Base-by-base conservation (phyloP, 2,329 filamentous ascomycete genomes). In the Neobulgaria alba region DNA sequence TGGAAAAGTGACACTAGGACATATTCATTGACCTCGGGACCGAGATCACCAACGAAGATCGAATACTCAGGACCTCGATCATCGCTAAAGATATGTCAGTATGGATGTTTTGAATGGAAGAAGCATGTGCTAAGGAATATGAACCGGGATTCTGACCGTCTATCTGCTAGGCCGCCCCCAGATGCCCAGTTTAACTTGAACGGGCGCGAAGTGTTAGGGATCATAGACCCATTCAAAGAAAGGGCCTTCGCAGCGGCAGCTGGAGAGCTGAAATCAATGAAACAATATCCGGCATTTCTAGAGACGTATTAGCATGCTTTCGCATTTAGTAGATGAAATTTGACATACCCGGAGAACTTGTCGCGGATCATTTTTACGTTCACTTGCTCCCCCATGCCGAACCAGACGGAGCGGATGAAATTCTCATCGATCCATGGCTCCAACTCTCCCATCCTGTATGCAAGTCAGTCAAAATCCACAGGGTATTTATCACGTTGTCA, bases 181-280 rank as follows among this genome's bases (percentile, higher is more conserved):
- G 88, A 95, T 52, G 92, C 92, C 92, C 92, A 98, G 77, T 98
- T 98, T 46, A 98, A 79, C 75, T 96, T 96, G 77, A 98, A 98
- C 36, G 87, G 82, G 32, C 92, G 87, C 57, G 83, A 83, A 47
- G 88, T 94, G 74, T 95, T 95, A 33, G 90, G 89, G 53, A 98
- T 94, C 35, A 85, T 71, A 42, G 79, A 82, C 36, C 92, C 90
- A 62, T 95, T 96, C 36, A 96, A 73, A 34, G 73, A 72, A n/a
- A 98, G 75, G 29, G 92, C 92, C 72, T 95, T 95, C 57, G 79
- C 82, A 31, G 92, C 92, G 45, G 89, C 85, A 29, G 89, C 86
- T 8, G 88, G 74, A 54, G 73, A 82, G 42, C 77, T 61, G 58
- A 98, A 98, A 62, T 96, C 92, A 57, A 96, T 88, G 64, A 98